Base-by-base conservation (phyloP, 2,329 filamentous ascomycete species). In the Lomentospora prolificans region DNA sequence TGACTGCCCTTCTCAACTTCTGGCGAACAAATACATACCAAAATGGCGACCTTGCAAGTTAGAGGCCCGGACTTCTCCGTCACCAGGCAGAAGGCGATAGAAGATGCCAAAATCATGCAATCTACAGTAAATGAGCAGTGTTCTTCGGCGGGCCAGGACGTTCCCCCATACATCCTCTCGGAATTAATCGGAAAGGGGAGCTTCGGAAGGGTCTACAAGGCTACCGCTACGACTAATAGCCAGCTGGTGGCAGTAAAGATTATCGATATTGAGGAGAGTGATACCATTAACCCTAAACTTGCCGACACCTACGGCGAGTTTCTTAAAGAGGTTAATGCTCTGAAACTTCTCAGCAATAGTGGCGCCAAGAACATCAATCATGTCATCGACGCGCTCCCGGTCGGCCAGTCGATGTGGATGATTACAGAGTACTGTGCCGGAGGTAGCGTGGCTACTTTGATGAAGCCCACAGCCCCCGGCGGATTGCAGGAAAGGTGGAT, bases 21-120 rank as follows among this genome's bases (percentile, higher is more conserved):
- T n/a, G n/a, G n/a, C 36, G 3, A 31, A 31, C 24, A n/a, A 24
- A 31, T 31, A 41, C n/a, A n/a, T n/a, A 25, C 6, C 28, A 51
- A 24, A 28, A 75, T 75, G 72, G 65, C 70, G 55, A 70, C 72
- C 33, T 70, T 76, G 31, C 69, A 73, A 55, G 67, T 74, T 19
- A 67, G 70, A 60, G 71, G 69, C 58, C 68, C 71, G 53, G 71
- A 74, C 53, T 63, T 70, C 55, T 72, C 74, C 53, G 70, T 67
- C 61, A 79, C 75, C 58, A 81, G 79, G 64, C 73, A 76, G 60
- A 81, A 82, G 64, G 82, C 84, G 53, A 70, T 85, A 30, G 79
- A 87, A 65, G 85, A 89, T 76, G 86, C 86, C 30, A 78, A 78
- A 61, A 82, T 85, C 61, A 87, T 87, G 83, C 82, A 87, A 67